Conservation (phyloP, 108 stramenopile species). For the Cyclotella baltica region DNA sequence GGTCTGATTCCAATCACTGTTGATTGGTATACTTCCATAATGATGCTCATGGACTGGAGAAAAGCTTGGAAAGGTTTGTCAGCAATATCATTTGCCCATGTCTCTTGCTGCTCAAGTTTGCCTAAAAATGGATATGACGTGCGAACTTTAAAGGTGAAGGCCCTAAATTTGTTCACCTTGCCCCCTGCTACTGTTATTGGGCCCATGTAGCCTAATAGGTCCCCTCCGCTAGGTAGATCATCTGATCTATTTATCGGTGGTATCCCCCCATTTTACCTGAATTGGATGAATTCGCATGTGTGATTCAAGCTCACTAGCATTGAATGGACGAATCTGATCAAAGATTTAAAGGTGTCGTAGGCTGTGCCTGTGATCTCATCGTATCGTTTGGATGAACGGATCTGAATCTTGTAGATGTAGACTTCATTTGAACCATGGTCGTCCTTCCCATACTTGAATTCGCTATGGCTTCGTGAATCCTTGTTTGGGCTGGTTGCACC, state of each 20-base stretch:
- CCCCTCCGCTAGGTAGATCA: no score
- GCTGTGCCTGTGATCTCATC: background rate
- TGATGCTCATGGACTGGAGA: background rate
- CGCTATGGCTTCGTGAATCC: no score
- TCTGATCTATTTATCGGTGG: no score
- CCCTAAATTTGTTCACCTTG: background rate
- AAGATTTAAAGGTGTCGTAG: background rate
- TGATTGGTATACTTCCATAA: background rate
- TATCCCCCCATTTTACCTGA: no score
- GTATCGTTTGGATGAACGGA: background rate
- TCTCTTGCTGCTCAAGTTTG: background rate
- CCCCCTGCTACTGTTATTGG: background rate
- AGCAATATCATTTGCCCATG: background rate
- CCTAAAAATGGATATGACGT: background rate
- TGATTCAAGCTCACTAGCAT: background rate
- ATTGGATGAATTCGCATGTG: background rate
- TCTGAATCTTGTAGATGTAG: background rate
- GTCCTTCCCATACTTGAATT: background rate
- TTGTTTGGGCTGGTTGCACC: no score
- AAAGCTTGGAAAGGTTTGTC: background rate
- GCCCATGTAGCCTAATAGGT: background rate
- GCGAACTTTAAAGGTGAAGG: background rate
- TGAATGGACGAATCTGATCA: background rate
- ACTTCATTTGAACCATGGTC: background rate
- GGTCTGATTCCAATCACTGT: background rate